Evolutionary conservation across 176 grass and related monocot species (phyloP).

Genomic region (Otatea glauca): DNA sequence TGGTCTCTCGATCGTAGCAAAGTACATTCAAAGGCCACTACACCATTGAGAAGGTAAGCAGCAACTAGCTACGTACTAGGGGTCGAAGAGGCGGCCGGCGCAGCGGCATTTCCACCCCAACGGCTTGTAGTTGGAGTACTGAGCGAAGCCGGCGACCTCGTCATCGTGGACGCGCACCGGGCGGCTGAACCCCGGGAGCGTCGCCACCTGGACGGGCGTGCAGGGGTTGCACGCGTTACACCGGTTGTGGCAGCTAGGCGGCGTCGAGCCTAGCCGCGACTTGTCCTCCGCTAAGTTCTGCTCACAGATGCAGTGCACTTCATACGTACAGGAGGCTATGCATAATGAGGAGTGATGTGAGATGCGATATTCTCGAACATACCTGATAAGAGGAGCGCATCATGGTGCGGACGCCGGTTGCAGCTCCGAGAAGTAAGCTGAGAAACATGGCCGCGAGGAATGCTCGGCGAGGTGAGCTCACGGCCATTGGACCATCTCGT

Average conservation of each 20-base stretch:
- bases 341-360: neutral
- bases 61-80: constrained; percentile 33
- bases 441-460: constrained; percentile 49
- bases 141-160: constrained; percentile 37
- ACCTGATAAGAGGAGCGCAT: constrained; percentile 55
- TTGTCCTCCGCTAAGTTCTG: constrained; percentile 76
- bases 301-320: neutral
- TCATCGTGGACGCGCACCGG: neutral
- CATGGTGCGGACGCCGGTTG: constrained; percentile 42
- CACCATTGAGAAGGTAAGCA: neutral
- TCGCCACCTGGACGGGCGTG: constrained; percentile 79
- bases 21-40: neutral
- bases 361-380: constrained; percentile 27
- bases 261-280: constrained; percentile 83
- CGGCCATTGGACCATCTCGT: constrained; percentile 62
- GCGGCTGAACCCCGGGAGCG: constrained; percentile 38
- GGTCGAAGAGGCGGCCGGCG: constrained; percentile 70
- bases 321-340: neutral
- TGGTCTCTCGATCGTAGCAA: neutral
- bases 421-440: constrained; percentile 52
- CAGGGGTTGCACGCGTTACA: constrained; percentile 93
- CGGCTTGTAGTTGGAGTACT: constrained; percentile 96
- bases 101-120: constrained; percentile 95
- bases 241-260: constrained; percentile 86
- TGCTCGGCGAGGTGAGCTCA: constrained; percentile 53